A percentile compares a stretch with the other conserved stretches of the same genome.
phyloP scores from a whole-genome alignment of 371 early-diverging fungal species.

The Mortierella sp. region DNA sequence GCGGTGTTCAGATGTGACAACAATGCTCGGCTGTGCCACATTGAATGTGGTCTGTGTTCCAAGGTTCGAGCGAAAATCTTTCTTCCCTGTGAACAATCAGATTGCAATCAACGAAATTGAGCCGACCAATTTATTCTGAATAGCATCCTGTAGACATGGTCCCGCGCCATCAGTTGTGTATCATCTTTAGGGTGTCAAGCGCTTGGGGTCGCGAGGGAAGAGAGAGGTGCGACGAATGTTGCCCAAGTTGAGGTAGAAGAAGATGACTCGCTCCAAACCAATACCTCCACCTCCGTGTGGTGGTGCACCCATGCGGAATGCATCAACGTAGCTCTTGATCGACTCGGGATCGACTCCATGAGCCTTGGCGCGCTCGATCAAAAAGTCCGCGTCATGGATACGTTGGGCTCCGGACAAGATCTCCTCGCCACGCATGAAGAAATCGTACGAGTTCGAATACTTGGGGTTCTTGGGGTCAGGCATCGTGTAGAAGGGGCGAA shows the following conservation, averaged over 20 bases:
- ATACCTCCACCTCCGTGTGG: constrained; percentile 99
- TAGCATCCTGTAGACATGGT: too few relatives aligned
- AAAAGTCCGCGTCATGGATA: constrained; percentile 91
- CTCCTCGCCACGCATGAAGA: constrained; percentile 99
- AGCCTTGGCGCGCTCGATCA: constrained; percentile 85
- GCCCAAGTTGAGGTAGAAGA: constrained; percentile 95
- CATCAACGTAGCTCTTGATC: constrained; percentile 95
- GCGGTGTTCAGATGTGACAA: too few relatives aligned
- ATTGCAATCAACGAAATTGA: too few relatives aligned
- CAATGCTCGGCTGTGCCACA: too few relatives aligned
- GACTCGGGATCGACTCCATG: constrained; percentile 88
- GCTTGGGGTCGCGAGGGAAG: constrained; percentile 99
- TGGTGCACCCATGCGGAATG: constrained; percentile 99
- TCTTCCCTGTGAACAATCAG: too few relatives aligned
- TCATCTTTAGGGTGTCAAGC: constrained; percentile 87
- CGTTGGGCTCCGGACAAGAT: constrained; percentile 99
- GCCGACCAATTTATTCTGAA: too few relatives aligned
- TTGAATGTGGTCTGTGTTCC: too few relatives aligned
- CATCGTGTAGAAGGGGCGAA: constrained; percentile 99
- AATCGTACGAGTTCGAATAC: constrained; percentile 99
- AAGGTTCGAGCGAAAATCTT: too few relatives aligned
- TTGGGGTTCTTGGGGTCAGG: constrained; percentile 88
- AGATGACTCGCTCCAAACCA: constrained; percentile 97
- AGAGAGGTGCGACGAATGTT: constrained; percentile 97
- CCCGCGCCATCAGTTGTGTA: not conserved